These are phyloP conservation scores for Populus tremula DNA, from an alignment of 345 rosid genomes.

Conservation along the genomic window DNA sequence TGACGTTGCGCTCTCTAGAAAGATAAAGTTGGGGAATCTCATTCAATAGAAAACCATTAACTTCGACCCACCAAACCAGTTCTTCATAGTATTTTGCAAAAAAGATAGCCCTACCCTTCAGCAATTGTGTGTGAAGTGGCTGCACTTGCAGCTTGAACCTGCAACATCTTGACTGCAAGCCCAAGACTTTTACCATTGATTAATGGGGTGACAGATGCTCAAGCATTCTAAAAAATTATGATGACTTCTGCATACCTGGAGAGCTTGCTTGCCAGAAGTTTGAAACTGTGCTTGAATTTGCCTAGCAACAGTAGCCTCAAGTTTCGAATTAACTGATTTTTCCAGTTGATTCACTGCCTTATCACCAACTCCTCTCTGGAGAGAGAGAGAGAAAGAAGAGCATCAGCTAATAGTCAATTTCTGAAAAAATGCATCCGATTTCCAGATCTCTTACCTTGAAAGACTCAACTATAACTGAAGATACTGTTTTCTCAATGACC, in stretches of 20 bases:
- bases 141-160: neutral
- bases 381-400: neutral
- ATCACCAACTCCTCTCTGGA: slow-evolving; percentile 85
- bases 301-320: slow-evolving; percentile 71
- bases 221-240: neutral
- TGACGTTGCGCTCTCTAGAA: neutral
- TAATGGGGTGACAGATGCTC: neutral
- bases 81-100: neutral
- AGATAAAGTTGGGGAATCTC: neutral
- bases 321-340: slow-evolving; percentile 72
- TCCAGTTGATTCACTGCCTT: slow-evolving; percentile 87
- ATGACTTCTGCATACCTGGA: slow-evolving; percentile 55
- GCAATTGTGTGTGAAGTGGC: neutral
- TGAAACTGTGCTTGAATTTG: slow-evolving; percentile 90
- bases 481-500: slow-evolving; percentile 58
- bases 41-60: neutral
- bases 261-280: slow-evolving; percentile 91
- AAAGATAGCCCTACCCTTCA: neutral
- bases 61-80: neutral
- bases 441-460: slow-evolving; percentile 66
- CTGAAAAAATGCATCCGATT: slow-evolving; percentile 11
- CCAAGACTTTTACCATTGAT: neutral
- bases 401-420: slow-evolving; percentile 1
- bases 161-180: neutral
- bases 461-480: slow-evolving; percentile 64